A percentile compares a stretch with the other conserved stretches of the same genome.
Evolutionary conservation across 495 filamentous ascomycete genomes (phyloP).

Genomic region (Letharia lupina): DNA sequence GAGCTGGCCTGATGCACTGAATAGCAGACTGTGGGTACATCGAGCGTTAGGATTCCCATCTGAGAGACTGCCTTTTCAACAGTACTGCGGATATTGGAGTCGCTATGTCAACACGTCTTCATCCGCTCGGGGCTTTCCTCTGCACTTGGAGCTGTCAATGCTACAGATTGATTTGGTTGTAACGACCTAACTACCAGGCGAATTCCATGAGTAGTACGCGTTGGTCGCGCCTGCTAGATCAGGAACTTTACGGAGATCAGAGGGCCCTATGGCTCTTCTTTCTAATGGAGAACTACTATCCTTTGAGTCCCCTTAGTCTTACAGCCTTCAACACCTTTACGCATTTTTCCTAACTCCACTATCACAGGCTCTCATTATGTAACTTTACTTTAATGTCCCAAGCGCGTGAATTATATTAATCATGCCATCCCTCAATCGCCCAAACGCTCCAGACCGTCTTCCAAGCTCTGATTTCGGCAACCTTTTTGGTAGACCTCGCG

Average conservation of each 20-base stretch:
- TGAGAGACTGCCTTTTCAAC: neutral
- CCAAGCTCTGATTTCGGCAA: constrained; percentile 18
- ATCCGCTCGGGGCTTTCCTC: neutral
- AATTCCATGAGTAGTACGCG: neutral
- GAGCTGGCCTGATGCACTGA: neutral
- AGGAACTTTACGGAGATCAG: neutral
- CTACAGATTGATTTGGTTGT: neutral
- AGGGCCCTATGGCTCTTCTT: neutral
- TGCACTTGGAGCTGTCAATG: neutral
- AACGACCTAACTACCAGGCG: neutral
- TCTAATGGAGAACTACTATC: neutral
- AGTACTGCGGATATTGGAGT: neutral
- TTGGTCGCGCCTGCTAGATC: constrained; percentile 1
- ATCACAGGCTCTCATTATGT: neutral
- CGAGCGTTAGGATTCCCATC: neutral
- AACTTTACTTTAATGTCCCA: neutral
- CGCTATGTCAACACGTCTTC: neutral
- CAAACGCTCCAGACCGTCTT: constrained; percentile 21
- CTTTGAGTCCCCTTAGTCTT: neutral
- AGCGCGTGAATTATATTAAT: neutral
- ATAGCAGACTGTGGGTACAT: neutral
- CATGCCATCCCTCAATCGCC: constrained; percentile 23
- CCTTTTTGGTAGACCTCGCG: constrained; percentile 12
- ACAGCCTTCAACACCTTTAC: neutral
- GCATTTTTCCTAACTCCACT: neutral